Percentiles rank a stretch among this genome's conserved stretches.
phyloP scores from a whole-genome alignment of 306 rosid genomes.

The Vicia faba region DNA sequence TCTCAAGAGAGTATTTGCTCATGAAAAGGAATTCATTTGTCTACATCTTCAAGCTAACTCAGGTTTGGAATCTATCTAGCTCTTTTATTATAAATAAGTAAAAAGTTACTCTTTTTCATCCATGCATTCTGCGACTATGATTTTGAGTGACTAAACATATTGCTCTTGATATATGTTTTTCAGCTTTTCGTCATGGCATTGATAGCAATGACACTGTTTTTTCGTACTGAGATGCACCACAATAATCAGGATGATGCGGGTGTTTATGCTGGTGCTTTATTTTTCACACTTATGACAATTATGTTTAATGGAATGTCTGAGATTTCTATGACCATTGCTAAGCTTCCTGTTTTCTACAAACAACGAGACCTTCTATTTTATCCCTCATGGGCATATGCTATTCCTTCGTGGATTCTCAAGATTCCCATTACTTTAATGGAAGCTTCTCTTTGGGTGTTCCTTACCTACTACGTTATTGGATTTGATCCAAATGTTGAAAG shows the following conservation, averaged over 20 bases:
- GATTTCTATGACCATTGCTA: slow-evolving; percentile 49
- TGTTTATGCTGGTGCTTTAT: slow-evolving; percentile 34
- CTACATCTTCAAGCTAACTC: slow-evolving; percentile 45
- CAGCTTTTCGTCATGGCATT: slow-evolving; percentile 55
- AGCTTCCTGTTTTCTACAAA: slow-evolving; percentile 65
- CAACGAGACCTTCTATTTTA: slow-evolving; percentile 58
- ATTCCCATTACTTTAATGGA: slow-evolving; percentile 48
- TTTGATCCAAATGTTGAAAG: slow-evolving; percentile 54
- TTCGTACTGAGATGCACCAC: slow-evolving; percentile 68
- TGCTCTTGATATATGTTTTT: slow-evolving; percentile 3
- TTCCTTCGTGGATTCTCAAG: slow-evolving; percentile 54
- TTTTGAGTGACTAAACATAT: slow-evolving; percentile 3
- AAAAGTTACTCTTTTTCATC: neutral
- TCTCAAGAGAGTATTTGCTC: slow-evolving; percentile 48
- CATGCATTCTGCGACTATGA: neutral
- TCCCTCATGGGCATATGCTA: slow-evolving; percentile 63
- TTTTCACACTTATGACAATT: slow-evolving; percentile 3
- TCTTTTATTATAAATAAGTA: neutral
- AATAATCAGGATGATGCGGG: slow-evolving; percentile 46
- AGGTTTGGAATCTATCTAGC: slow-evolving; percentile 31
- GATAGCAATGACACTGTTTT: slow-evolving; percentile 55
- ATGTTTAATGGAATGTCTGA: slow-evolving; percentile 50
- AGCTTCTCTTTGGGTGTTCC: slow-evolving; percentile 52
- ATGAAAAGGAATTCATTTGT: slow-evolving; percentile 54
- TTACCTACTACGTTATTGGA: slow-evolving; percentile 58